A percentile compares a stretch with the other conserved stretches of the same genome.
phyloP scores from a whole-genome alignment of 2,329 filamentous ascomycete species.

The Penicillium sp. region DNA sequence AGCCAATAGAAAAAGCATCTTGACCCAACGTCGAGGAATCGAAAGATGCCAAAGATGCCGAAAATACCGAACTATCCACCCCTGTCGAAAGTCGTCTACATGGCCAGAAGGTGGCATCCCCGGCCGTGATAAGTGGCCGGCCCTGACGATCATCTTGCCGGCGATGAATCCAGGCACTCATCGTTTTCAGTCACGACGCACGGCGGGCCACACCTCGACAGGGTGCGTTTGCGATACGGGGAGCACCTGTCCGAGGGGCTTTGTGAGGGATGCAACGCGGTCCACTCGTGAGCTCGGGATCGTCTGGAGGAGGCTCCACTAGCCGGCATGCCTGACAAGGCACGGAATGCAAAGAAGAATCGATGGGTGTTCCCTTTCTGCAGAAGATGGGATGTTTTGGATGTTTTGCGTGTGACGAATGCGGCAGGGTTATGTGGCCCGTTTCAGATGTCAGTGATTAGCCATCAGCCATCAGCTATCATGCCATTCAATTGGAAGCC shows the following conservation, averaged over 20 bases:
- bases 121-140: slow-evolving; percentile 27
- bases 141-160: slow-evolving; percentile 25
- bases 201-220: slow-evolving; percentile 23
- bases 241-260: slow-evolving; percentile 17
- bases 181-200: slow-evolving; percentile 27
- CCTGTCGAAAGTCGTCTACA: slow-evolving; percentile 18
- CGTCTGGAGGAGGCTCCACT: slow-evolving; percentile 9
- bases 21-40: slow-evolving; percentile 27
- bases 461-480: too few relatives aligned
- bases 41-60: slow-evolving; percentile 21
- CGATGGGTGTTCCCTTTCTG: slow-evolving; percentile 1
- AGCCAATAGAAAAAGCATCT: slow-evolving; percentile 25
- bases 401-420: slow-evolving; percentile 7
- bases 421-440: slow-evolving; percentile 12
- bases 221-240: slow-evolving; percentile 22
- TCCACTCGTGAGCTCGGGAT: slow-evolving; percentile 19
- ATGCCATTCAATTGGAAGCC: too few relatives aligned
- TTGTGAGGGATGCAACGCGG: slow-evolving; percentile 23
- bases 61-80: slow-evolving; percentile 18
- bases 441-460: too few relatives aligned
- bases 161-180: slow-evolving; percentile 24
- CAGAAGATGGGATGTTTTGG: neutral
- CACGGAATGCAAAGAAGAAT: slow-evolving; percentile 19
- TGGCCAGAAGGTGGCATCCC: slow-evolving; percentile 19
- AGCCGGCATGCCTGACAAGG: slow-evolving; percentile 23